These are phyloP conservation scores for Exophiala alcalophila DNA, from an alignment of 2,329 filamentous ascomycete species.

Conservation along the genomic window DNA sequence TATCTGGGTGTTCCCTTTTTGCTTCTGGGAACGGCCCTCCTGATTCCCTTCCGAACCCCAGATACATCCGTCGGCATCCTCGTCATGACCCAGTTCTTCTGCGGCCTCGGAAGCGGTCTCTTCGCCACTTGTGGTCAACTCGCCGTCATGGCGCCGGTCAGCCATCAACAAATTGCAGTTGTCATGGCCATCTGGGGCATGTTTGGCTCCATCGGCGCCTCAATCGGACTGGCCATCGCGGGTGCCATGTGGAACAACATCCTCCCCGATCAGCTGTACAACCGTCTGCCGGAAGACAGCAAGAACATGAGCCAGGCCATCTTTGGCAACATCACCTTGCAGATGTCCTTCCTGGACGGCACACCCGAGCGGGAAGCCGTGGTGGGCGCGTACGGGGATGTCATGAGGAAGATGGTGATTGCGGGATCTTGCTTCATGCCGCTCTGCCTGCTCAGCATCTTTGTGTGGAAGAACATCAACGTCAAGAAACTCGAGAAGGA, in stretches of 20 bases:
- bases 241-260: conserved; percentile 38
- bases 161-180: conserved; percentile 51
- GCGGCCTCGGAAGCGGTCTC: conserved; percentile 51
- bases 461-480: conserved; percentile 27
- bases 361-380: conserved; percentile 41
- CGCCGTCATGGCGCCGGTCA: conserved; percentile 53
- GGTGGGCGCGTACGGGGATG: conserved; percentile 39
- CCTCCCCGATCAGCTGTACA: conserved; percentile 38
- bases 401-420: conserved; percentile 43
- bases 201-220: conserved; percentile 36
- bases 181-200: conserved; percentile 45
- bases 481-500: too few relatives aligned
- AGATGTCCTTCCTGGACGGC: conserved; percentile 48
- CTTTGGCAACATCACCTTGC: conserved; percentile 53
- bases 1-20: conserved; percentile 50
- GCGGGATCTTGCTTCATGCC: conserved; percentile 30
- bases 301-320: conserved; percentile 46
- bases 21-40: conserved; percentile 50
- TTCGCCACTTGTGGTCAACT: conserved; percentile 54
- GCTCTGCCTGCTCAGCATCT: conserved; percentile 19
- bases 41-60: conserved; percentile 53
- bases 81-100: conserved; percentile 53
- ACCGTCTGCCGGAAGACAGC: conserved; percentile 34
- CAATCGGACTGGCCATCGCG: conserved; percentile 37
- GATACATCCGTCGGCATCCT: conserved; percentile 50